Evolutionary conservation across 1,284 basidiomycete genomes (phyloP).

Genomic region (Ceraceosorus guamensis): DNA sequence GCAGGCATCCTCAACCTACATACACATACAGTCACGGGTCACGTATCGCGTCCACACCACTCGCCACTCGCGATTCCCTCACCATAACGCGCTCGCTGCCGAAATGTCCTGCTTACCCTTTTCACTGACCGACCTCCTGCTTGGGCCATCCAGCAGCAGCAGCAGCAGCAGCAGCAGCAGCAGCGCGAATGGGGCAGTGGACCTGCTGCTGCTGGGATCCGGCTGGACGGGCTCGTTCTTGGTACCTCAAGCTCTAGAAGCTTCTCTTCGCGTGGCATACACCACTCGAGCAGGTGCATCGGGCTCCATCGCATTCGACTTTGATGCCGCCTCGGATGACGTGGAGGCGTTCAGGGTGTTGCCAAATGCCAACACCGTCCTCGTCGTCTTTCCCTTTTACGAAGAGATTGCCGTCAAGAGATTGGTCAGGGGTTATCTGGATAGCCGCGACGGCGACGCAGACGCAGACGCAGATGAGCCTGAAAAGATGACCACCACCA

Average conservation of each 20-base stretch:
- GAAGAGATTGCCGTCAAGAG: constrained; percentile 17
- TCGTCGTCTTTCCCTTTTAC: constrained; percentile 57
- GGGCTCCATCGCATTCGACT: constrained; percentile 41
- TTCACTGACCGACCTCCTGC: no score
- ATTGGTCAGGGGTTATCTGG: constrained; percentile 21
- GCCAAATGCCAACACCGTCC: constrained; percentile 57
- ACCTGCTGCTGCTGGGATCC: constrained; percentile 62
- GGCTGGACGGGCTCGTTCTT: constrained; percentile 65
- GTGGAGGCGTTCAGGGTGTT: constrained; percentile 51
- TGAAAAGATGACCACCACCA: neutral
- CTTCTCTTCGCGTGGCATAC: constrained; percentile 46
- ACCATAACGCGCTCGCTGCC: no score
- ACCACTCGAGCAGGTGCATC: constrained; percentile 55
- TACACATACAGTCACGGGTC: no score
- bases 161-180: no score
- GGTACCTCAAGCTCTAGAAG: constrained; percentile 53
- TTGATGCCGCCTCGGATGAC: constrained; percentile 46
- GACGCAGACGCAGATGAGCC: neutral
- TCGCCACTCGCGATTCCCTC: no score
- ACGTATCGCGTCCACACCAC: no score
- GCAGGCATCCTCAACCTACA: no score
- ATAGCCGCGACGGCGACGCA: neutral
- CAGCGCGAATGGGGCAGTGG: constrained; percentile 42
- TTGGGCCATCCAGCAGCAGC: no score
- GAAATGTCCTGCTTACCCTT: no score